Evolutionary conservation across 177 flowering plant genomes (phyloP).

Genomic region (Vitis hybrid): DNA sequence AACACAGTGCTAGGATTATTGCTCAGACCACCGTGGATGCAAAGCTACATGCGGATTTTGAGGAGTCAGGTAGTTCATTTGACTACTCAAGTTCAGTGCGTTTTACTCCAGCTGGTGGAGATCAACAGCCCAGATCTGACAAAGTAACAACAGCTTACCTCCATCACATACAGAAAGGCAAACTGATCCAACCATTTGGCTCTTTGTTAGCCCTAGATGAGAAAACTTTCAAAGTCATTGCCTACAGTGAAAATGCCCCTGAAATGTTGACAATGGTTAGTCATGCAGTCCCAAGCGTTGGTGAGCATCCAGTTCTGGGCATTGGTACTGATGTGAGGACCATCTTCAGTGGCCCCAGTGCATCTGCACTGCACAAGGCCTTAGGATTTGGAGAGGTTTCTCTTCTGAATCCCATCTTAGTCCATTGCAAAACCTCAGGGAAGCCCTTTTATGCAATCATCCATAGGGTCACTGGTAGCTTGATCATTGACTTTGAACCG

Average conservation of each 20-base stretch:
- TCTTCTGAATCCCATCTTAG: constrained; percentile 83
- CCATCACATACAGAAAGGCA: constrained; percentile 91
- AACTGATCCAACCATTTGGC: constrained; percentile 88
- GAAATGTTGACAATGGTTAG: constrained; percentile 92
- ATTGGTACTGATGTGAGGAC: constrained; percentile 82
- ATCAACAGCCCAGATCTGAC: constrained; percentile 60
- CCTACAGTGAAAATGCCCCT: constrained; percentile 93
- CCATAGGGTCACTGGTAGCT: constrained; percentile 85
- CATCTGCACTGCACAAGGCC: constrained; percentile 85
- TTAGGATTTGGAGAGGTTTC: constrained; percentile 83
- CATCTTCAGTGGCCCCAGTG: constrained; percentile 84
- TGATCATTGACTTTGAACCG: constrained; percentile 93
- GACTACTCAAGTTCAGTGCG: constrained; percentile 87
- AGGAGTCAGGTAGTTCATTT: constrained; percentile 78
- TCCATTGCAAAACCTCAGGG: constrained; percentile 92
- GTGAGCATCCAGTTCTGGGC: constrained; percentile 79
- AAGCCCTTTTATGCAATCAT: constrained; percentile 93
- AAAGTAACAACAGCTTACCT: constrained; percentile 89
- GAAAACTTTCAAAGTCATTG: constrained; percentile 77
- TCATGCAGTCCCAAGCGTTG: constrained; percentile 93
- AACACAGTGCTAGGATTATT: constrained; percentile 80
- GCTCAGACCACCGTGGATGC: constrained; percentile 96
- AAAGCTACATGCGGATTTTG: constrained; percentile 88
- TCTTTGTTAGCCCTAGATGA: constrained; percentile 92
- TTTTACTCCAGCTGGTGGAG: constrained; percentile 25